Base-by-base conservation (phyloP, 2,329 filamentous ascomycete genomes). In the Fusarium incarnatum region DNA sequence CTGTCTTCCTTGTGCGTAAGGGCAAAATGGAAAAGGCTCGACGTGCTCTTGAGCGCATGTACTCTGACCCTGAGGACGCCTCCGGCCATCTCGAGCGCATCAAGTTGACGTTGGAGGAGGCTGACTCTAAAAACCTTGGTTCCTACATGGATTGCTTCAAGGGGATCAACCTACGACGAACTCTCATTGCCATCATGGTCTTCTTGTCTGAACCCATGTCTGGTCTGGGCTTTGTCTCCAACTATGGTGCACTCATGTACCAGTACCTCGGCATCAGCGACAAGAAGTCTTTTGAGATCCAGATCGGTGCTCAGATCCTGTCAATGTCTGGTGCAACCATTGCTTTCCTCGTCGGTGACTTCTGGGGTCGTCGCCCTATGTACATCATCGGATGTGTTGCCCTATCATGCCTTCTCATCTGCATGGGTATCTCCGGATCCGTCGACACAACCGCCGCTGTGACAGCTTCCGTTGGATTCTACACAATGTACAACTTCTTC, bases 1-100 rank as follows among this genome's bases (percentile, higher is more conserved):
- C 86, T 0, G 79, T 83, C 0, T 87, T 82, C 63, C 75, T 87
- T 3, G 75, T 88, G 2, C 80, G 83, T 6, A 82, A 80, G 55
- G 77, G 77, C 6, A 74, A 75, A 8, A 73, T 81, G 13, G 63
- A 66, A 1, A 54, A 49, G 30, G 63, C 63, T 0, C 47, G 42
- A 2, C 34, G 23, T 10, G 61, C 55, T 16, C 84, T 87, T 72
- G 80, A 79, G 53, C 83, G 84, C 48, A 82, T 89, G 52, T 72
- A 72, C 25, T 60, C 71, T 0, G 83, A 86, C 65, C 81, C 82
- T 0, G 58, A 74, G 0, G 77, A 76, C 7, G 73, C 76, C 3
- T 79, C 83, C 34, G 79, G 82, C 8, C 79, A 81, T 62, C 77
- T 85, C 9, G 73, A 78, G 12, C 79, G 81, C 22, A 83, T 88